Evolutionary conservation across 108 stramenopile species (phyloP).

Genomic region (Mediolabrus comicus): DNA sequence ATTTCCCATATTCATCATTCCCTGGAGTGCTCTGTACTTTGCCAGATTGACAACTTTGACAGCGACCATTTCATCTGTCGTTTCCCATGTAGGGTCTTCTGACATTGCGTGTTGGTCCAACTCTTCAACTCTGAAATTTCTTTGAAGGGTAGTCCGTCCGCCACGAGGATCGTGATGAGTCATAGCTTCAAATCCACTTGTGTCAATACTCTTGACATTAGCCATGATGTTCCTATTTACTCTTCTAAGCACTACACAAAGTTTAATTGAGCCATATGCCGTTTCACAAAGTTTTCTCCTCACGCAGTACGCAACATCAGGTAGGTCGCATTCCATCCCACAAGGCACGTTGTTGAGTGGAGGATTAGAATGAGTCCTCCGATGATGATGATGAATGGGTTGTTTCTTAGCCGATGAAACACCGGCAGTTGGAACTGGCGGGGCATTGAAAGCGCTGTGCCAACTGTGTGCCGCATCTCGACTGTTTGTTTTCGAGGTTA

Average conservation of each 20-base stretch:
- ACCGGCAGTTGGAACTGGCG: not conserved
- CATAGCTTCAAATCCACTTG: not conserved
- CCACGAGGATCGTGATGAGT: not conserved
- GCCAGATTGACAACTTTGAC: slow-evolving; percentile 39
- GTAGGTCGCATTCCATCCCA: slow-evolving; percentile 14
- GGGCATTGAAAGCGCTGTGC: not conserved
- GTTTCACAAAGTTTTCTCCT: slow-evolving; percentile 35
- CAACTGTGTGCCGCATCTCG: slow-evolving; percentile 14
- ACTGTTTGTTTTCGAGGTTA: not conserved
- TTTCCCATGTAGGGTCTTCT: slow-evolving; percentile 31
- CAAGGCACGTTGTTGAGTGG: slow-evolving; percentile 8
- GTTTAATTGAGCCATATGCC: slow-evolving; percentile 27
- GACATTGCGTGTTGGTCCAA: not conserved
- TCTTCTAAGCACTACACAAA: slow-evolving; percentile 36
- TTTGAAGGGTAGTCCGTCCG: not conserved
- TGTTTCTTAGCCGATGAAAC: not conserved
- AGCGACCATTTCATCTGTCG: slow-evolving; percentile 40
- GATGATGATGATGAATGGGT: not conserved
- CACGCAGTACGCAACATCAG: slow-evolving; percentile 33
- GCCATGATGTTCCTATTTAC: not conserved
- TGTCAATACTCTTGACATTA: not conserved
- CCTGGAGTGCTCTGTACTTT: slow-evolving; percentile 24
- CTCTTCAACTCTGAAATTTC: not conserved
- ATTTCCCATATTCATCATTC: slow-evolving; percentile 46
- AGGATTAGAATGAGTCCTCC: not conserved